Percentiles rank a stretch among this genome's conserved stretches.
phyloP scores from a whole-genome alignment of 2,329 filamentous ascomycete genomes.

The Cladobotryum protrusum region DNA sequence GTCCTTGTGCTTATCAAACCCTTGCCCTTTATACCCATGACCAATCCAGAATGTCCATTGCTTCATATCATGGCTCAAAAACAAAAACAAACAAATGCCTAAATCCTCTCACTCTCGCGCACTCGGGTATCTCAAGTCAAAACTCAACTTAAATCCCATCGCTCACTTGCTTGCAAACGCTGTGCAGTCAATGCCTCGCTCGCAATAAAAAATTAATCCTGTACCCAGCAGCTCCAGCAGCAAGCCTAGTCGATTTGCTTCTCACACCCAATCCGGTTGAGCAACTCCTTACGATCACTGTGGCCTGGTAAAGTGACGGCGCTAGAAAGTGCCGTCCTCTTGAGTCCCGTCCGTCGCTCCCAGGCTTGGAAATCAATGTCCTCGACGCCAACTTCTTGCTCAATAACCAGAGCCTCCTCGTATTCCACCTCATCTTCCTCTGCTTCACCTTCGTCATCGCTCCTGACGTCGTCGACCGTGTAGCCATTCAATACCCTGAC shows the following conservation, averaged over 20 bases:
- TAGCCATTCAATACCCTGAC: conserved; percentile 69
- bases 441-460: conserved; percentile 74
- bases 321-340: conserved; percentile 42
- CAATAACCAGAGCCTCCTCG: conserved; percentile 49
- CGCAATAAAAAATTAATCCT: not conserved
- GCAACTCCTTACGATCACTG: conserved; percentile 70
- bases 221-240: not conserved
- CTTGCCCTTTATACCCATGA: no score
- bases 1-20: no score
- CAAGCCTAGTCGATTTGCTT: conserved; percentile 42
- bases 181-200: not conserved
- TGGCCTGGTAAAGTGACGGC: conserved; percentile 63
- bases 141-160: no score
- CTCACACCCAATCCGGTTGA: conserved; percentile 76
- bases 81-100: no score
- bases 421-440: conserved; percentile 59
- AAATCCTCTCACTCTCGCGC: no score
- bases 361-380: conserved; percentile 58
- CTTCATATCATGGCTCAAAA: no score
- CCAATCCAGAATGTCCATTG: no score
- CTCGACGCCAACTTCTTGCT: conserved; percentile 70
- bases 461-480: conserved; percentile 77
- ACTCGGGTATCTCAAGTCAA: no score
- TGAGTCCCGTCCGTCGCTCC: conserved; percentile 48
- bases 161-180: not conserved